These are phyloP conservation scores for Crucibulum laeve DNA, from an alignment of 768 basidiomycete genomes.

Conservation along the genomic window DNA sequence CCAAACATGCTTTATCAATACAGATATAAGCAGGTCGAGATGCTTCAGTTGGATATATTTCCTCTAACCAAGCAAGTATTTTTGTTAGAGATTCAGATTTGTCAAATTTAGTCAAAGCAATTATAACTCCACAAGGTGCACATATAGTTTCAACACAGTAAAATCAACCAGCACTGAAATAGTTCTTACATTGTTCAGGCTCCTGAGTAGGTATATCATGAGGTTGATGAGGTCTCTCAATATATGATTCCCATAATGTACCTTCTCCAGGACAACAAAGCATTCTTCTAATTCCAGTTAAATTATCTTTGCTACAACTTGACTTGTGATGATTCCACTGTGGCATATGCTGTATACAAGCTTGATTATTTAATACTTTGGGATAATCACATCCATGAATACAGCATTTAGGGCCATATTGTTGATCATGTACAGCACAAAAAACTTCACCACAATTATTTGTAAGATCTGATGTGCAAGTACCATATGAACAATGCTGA, in stretches of 20 bases:
- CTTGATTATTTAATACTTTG: constrained; percentile 10
- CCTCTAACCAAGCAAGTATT: constrained; percentile 15
- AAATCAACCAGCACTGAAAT: constrained; percentile 12
- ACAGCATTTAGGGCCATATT: constrained; percentile 4
- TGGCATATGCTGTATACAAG: constrained; percentile 11
- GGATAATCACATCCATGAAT: constrained; percentile 9
- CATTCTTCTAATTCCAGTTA: constrained; percentile 4
- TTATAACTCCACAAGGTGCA: constrained; percentile 6
- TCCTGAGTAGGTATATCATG: constrained; percentile 12
- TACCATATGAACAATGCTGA: constrained; percentile 7
- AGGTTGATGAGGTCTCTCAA: constrained; percentile 3
- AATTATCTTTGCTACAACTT: constrained; percentile 1
- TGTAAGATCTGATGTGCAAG: constrained; percentile 2
- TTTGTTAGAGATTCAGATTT: constrained; percentile 21
- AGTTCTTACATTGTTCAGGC: constrained; percentile 8
- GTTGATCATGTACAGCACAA: constrained; percentile 8
- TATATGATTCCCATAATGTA: constrained; percentile 9
- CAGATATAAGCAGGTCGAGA: constrained; percentile 15
- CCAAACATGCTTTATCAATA: too few species aligned
- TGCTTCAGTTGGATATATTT: constrained; percentile 12
- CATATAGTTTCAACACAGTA: constrained; percentile 25
- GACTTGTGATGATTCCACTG: constrained; percentile 9
- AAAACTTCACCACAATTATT: constrained; percentile 12
- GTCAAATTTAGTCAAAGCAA: constrained; percentile 23
- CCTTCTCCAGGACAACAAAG: background rate